These are phyloP conservation scores for Pulveroboletus sp. DNA, from an alignment of 768 basidiomycete genomes.

Conservation along the genomic window DNA sequence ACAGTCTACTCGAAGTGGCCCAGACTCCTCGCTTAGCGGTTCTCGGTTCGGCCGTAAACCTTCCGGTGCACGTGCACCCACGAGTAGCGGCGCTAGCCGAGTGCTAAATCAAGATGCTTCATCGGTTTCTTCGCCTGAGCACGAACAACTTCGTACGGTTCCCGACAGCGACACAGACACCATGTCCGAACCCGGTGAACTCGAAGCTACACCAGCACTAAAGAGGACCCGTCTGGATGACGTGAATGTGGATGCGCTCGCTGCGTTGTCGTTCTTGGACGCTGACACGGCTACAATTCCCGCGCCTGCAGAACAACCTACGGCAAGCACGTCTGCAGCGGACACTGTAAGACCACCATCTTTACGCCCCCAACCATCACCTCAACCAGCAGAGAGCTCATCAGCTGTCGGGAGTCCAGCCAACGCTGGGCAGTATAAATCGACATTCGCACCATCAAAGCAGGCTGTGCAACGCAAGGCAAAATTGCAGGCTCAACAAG, in stretches of 20 bases:
- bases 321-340: background rate
- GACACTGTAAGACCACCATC: conserved; percentile 16
- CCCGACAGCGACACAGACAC: conserved; percentile 31
- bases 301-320: conserved; percentile 14
- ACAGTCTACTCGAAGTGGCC: conserved; percentile 20
- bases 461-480: conserved; percentile 82
- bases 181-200: conserved; percentile 26
- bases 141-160: conserved; percentile 22
- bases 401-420: conserved; percentile 21
- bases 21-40: conserved; percentile 35
- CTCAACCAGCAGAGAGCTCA: conserved; percentile 35
- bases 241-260: conserved; percentile 64
- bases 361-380: conserved; percentile 24
- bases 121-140: conserved; percentile 37
- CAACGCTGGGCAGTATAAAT: conserved; percentile 51
- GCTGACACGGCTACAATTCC: conserved; percentile 26
- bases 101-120: conserved; percentile 32
- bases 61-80: conserved; percentile 75
- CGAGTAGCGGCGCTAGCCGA: conserved; percentile 31
- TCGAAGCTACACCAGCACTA: background rate
- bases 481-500: conserved; percentile 78
- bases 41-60: conserved; percentile 60
- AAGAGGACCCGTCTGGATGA: conserved; percentile 38
- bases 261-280: conserved; percentile 73
- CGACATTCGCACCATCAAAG: conserved; percentile 85